phyloP scores from a whole-genome alignment of 108 stramenopile genomes.

The Parietichytrium sp. region DNA sequence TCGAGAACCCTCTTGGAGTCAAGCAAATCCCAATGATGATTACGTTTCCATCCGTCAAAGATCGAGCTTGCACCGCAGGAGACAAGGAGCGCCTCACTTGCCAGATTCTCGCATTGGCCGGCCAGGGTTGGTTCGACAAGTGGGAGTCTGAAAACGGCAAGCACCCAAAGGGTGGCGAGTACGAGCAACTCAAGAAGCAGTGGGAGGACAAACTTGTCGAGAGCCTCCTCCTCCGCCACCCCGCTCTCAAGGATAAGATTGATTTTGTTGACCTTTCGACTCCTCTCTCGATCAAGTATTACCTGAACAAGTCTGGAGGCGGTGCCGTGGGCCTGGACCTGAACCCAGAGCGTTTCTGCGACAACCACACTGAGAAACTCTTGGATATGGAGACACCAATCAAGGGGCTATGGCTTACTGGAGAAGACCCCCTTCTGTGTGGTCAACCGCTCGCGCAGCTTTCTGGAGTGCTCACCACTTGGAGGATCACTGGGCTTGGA shows the following conservation, averaged over 20 bases:
- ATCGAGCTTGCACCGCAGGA: slow-evolving; percentile 46
- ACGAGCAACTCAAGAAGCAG: slow-evolving; percentile 46
- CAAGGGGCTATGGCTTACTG: slow-evolving; percentile 12
- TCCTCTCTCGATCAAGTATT: slow-evolving; percentile 58
- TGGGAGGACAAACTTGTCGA: slow-evolving; percentile 44
- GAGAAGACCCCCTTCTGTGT: neutral
- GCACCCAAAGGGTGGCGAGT: slow-evolving; percentile 45
- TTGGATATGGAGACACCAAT: slow-evolving; percentile 34
- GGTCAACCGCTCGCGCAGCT: slow-evolving; percentile 13
- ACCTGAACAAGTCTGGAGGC: slow-evolving; percentile 41
- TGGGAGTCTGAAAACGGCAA: slow-evolving; percentile 46
- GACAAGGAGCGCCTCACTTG: slow-evolving; percentile 57
- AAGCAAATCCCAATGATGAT: slow-evolving; percentile 46
- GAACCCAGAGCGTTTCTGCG: slow-evolving; percentile 27
- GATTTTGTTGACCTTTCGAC: slow-evolving; percentile 53
- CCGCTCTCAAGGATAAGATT: slow-evolving; percentile 49
- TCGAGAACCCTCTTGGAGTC: slow-evolving; percentile 33
- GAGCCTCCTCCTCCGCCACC: slow-evolving; percentile 49
- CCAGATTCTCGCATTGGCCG: slow-evolving; percentile 52
- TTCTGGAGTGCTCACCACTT: neutral
- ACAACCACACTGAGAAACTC: neutral
- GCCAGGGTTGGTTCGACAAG: slow-evolving; percentile 50
- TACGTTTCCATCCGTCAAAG: slow-evolving; percentile 58
- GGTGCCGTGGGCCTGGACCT: slow-evolving; percentile 52
- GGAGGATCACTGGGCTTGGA: neutral